Base-by-base conservation (phyloP, 2,329 filamentous ascomycete genomes). In the Hypoxylon sp. region DNA sequence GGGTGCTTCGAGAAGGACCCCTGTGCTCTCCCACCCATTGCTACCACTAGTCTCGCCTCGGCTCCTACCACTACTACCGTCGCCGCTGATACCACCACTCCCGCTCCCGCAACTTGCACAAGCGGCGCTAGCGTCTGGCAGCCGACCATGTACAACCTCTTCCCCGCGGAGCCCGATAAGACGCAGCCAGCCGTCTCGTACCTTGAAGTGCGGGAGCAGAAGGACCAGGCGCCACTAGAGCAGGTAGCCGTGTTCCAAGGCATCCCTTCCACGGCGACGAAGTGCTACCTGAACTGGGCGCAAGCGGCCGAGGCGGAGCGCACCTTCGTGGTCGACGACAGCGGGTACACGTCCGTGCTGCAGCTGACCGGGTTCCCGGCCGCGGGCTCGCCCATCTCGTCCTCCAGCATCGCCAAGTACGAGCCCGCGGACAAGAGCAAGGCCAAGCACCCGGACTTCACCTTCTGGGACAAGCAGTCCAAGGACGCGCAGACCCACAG, bases 271-370 rank as follows among this genome's bases (percentile, higher is more conserved):
- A 41, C 34, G 0, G 78, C 78, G 5, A 75, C 70, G 53, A 43
- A 49, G 2, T 80, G 79, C 69, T 21, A 25, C 1, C 67, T 80
- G 6, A 58, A 63, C 14, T 80, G 79, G 79, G 50, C 50, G 2
- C 79, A 80, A 9, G 81, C 79, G 6, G 77, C 76, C 6, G 77
- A 71, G 60, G 78, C 74, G 59, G 76, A 79, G 43, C 81, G 78
- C 64, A 76, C 75, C 52, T 80, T 82, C 65, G 76, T 76, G 63
- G 80, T 81, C 63, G 69, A 74, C 13, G 73, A 73, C 30, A 75
- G 70, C 36, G 79, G 76, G 1, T 62, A 75, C 14, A 36, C 75
- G 0, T 45, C 63, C 1, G 58, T 73, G 19, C 67, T 60, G 23
- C 77, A 71, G 21, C 70, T 79, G 1, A 65, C 72, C 11, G 72